Percentiles rank a stretch among this genome's conserved stretches.
phyloP scores from a whole-genome alignment of 1,284 basidiomycete genomes.

The Irpex sp. region DNA sequence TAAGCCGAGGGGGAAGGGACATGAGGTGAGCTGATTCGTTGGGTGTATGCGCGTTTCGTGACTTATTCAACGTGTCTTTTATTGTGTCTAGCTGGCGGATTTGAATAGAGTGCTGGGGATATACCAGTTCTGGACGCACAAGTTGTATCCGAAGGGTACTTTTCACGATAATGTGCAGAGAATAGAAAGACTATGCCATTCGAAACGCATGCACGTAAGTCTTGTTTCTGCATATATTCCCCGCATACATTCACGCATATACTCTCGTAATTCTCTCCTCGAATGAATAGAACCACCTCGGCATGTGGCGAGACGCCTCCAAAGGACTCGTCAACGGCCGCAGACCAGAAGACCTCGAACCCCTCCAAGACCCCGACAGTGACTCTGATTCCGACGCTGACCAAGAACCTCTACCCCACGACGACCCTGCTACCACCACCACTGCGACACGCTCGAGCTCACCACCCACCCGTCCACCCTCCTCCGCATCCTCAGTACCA shows the following conservation, averaged over 20 bases:
- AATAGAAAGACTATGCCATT: conserved; percentile 83
- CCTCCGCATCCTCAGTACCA: conserved; percentile 25
- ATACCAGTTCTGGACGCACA: conserved; percentile 91
- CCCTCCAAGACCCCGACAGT: conserved; percentile 22
- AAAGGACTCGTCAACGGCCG: conserved; percentile 43
- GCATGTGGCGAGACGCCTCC: conserved; percentile 71
- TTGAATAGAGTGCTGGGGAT: conserved; percentile 71
- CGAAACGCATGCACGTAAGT: conserved; percentile 76
- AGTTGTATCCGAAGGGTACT: conserved; percentile 80
- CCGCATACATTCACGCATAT: no score
- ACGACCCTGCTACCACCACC: background rate
- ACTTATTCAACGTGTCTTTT: background rate
- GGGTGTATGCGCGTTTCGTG: background rate
- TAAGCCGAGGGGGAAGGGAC: conserved; percentile 79
- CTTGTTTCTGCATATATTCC: no score
- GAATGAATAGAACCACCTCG: conserved; percentile 48
- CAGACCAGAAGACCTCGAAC: conserved; percentile 28
- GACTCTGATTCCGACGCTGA: conserved; percentile 15
- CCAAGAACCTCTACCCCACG: background rate
- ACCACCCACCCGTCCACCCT: conserved; percentile 40
- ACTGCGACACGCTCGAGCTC: background rate
- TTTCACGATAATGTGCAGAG: conserved; percentile 79
- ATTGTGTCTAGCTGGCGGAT: conserved; percentile 56
- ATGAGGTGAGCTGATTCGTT: conserved; percentile 52
- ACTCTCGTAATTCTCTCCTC: no score